Conservation (phyloP, 441 rosid genomes). For the Euphorbia celastroides region DNA sequence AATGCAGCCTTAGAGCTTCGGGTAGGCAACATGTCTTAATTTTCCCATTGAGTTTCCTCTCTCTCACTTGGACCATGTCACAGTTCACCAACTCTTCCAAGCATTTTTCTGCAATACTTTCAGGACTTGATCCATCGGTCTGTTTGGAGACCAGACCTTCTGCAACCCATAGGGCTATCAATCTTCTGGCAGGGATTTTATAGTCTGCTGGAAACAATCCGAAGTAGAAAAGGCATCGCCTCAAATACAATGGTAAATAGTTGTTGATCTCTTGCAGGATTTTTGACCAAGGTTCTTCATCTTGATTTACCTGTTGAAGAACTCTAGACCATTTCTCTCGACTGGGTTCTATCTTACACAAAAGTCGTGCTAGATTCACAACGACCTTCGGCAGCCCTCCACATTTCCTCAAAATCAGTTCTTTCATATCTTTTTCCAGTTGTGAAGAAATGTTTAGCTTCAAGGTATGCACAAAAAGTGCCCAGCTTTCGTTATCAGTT, state of each 20-base stretch:
- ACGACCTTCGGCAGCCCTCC: conserved; percentile 3
- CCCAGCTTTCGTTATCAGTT: background rate
- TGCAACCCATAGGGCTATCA: background rate
- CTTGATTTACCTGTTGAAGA: conserved; percentile 1
- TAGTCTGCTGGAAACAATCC: conserved; percentile 1
- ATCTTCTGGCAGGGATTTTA: background rate
- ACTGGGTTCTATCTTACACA: background rate
- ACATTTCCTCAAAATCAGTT: background rate
- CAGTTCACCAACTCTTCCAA: background rate
- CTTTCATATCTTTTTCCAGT: background rate
- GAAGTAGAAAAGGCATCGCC: conserved; percentile 2
- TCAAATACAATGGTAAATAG: background rate
- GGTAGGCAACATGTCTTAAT: background rate
- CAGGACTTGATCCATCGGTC: no score
- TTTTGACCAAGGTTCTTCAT: background rate
- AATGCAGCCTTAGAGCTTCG: background rate
- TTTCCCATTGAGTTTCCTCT: conserved; percentile 2
- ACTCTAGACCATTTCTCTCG: background rate
- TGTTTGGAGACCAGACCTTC: background rate
- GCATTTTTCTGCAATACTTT: background rate
- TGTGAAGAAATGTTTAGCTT: background rate
- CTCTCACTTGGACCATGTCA: background rate
- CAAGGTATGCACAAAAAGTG: background rate
- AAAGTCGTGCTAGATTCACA: background rate
- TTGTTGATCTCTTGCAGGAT: background rate